A percentile compares a stretch with the other conserved stretches of the same genome.
Conservation (phyloP, 805 yeast species). For the Wickerhamomyces pijperi region DNA sequence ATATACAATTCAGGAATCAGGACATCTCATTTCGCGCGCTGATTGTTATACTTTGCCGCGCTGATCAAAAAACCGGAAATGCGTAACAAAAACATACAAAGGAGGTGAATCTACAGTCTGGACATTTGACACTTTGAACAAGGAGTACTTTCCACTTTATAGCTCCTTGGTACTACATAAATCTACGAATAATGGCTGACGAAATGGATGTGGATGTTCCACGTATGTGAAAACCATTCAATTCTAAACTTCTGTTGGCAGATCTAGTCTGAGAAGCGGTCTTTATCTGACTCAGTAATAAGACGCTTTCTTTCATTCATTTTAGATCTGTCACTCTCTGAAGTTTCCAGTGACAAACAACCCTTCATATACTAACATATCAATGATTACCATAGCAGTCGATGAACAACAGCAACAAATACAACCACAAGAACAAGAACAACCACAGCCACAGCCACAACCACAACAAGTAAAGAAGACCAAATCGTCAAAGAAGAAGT, state of each 20-base stretch:
- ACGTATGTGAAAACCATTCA: constrained; percentile 11
- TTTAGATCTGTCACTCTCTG: no score
- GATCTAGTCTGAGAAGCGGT: no score
- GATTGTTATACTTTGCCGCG: no score
- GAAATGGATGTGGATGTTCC: constrained; percentile 18
- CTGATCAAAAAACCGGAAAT: no score
- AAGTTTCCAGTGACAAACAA: background rate
- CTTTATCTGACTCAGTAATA: no score
- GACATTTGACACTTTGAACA: background rate
- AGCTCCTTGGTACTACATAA: background rate
- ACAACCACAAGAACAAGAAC: constrained; percentile 3
- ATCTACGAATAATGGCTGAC: constrained; percentile 10
- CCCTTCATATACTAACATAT: no score
- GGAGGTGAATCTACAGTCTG: no score
- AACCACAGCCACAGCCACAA: background rate
- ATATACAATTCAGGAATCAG: no score
- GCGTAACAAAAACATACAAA: no score
- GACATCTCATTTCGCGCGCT: no score
- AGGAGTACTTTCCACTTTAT: background rate
- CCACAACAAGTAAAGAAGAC: constrained; percentile 5
- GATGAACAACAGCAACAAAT: background rate
- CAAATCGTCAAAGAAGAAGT: constrained; percentile 46
- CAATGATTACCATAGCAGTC: background rate
- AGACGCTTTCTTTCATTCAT: no score
- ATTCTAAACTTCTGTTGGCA: no score